Evolutionary conservation across 306 rosid genomes (phyloP), one percentile per base, ranked within the genome.

Genomic region (Corylus heterophylla): DNA sequence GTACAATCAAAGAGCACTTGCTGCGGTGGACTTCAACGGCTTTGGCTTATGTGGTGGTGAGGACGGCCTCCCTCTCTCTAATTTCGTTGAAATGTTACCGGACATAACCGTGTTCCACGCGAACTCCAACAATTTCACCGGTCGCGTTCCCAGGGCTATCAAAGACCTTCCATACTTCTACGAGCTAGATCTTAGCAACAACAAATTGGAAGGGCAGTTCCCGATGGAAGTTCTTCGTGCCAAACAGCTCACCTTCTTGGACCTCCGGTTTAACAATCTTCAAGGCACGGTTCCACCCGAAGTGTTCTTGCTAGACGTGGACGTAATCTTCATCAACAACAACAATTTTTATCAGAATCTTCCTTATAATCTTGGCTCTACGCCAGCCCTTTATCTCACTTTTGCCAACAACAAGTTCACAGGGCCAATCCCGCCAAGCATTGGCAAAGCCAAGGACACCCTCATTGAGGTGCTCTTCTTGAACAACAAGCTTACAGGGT

Each of bases 151-250:
- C 0, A 44, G 12, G 0, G 3, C 10, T 0, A 79, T 71, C 71
- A 0, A 0, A 12, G 59, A 4, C 0, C 61, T 52, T 44, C 5
- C 12, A 0, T 93, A 0, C 79, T 89, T 94, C 70, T 94, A 8
- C 83, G 97, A 94, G 85, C 85, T 92, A 1, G 98, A 94, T 45
- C 86, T 94, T 16, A 94, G 97, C 64, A 94, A 88, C 87, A 92
- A 90, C 89, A 74, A 80, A 9, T 22, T 87, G 0, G 0, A 0
- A 0, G 90, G 93, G 1, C 0, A 0, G 3, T 94, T 94, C 22
- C 98, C 98, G 1, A 0, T 0, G 0, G 51, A 74, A 2, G 87
- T 87, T 45, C 80, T 92, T 4, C 11, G 9, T 0, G 63, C 84
- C 10, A 54, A 0, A 1, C 4, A 47, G 0, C 73, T 94, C 4